Evolutionary conservation across 1,284 basidiomycete species (phyloP), one percentile per base, ranked within the genome.

Genomic region (Leccinum insolens): DNA sequence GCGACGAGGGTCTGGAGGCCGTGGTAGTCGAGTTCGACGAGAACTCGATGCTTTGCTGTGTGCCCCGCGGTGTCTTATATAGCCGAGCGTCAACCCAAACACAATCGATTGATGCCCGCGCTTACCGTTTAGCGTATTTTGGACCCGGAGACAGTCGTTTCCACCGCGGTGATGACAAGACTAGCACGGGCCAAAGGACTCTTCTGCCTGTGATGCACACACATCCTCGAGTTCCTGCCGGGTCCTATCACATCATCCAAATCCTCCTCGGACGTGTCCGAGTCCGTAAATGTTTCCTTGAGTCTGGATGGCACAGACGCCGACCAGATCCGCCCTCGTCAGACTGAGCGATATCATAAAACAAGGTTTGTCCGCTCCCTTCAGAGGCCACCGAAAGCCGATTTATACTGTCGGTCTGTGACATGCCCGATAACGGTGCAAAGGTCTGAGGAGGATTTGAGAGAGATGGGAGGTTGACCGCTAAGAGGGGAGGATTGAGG

Each of bases 11-110:
- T 89, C 14, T 9, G 59, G 31, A 99, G 99, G 59, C 34, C 34
- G 34, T 34, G 93, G 77, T 99, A 99, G 87, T 62, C 12, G 37
- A 39, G 37, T 39, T 39, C 37, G 37, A 39, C 6, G 99, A 85
- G 73, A 97, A 92, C 63, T 99, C 97, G 0, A 93, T 89, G 0
- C 95, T 90, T 75, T 98, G 96, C 1, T 90, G 87, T 9, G 94
- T 90, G 41, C 98, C 97, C 94, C 95, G 99, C 3, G 94, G 93
- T 79, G 99, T 94, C 71, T 95, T 96, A 67, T 8, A 11, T 31
- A 11, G 57, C 46, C 65, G 20, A 11, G 67, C n/a, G 37, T 41
- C 17, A 15, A 39, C 37, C 57, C 39, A 7, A 39, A 39, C 37
- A 39, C 37, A 14, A 39, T 39, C 37, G 12, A 39, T 39, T 39